Percentiles rank a stretch among this genome's conserved stretches.
These are phyloP conservation scores for Aurinia saxatilis DNA, from an alignment of 345 rosid species.

Conservation along the genomic window DNA sequence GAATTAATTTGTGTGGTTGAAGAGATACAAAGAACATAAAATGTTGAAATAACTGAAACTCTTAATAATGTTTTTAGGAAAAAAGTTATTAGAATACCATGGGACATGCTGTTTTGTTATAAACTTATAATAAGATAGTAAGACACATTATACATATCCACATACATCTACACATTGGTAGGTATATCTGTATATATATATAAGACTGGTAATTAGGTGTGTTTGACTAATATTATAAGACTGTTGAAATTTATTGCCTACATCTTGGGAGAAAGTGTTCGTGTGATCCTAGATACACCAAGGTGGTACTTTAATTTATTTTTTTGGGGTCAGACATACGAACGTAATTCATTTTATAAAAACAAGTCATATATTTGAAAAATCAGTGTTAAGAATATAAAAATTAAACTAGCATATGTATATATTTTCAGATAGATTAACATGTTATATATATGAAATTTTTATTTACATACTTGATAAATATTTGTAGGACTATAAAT, in stretches of 20 bases:
- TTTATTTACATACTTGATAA: too few species aligned
- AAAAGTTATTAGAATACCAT: slow-evolving; percentile 1
- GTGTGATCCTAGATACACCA: slow-evolving; percentile 4
- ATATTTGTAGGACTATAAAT: too few species aligned
- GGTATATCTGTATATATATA: slow-evolving; percentile 10
- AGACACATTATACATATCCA: slow-evolving; percentile 9
- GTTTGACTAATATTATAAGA: background rate
- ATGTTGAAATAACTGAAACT: slow-evolving; percentile 12
- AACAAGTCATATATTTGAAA: background rate
- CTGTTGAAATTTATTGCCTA: background rate
- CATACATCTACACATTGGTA: background rate
- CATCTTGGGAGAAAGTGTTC: slow-evolving; percentile 12
- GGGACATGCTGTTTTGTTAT: background rate
- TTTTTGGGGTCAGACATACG: background rate
- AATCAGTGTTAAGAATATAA: background rate
- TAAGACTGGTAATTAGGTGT: too few species aligned
- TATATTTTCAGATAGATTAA: too few species aligned
- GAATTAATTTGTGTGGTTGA: slow-evolving; percentile 15
- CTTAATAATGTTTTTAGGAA: slow-evolving; percentile 2
- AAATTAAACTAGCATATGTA: too few species aligned
- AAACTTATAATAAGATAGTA: background rate
- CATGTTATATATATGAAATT: too few species aligned
- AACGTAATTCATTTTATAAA: background rate
- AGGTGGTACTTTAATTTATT: background rate
- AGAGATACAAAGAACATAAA: background rate